These are phyloP conservation scores for Tulasnella sp. DNA, from an alignment of 768 basidiomycete species.

Conservation along the genomic window DNA sequence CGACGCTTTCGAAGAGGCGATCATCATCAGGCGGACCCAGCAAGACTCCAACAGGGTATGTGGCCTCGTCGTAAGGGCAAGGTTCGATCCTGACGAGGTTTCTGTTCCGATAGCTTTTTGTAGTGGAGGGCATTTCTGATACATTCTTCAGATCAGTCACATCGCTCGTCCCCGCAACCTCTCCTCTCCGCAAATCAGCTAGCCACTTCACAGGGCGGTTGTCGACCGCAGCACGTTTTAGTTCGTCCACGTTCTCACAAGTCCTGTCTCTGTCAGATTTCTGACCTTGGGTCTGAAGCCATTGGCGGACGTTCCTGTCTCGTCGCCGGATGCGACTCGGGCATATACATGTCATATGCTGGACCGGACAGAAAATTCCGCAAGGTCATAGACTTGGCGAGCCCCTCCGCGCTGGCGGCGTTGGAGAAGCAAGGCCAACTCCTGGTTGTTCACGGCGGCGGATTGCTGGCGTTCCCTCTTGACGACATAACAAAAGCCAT, in stretches of 20 bases:
- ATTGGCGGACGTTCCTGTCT: slow-evolving; percentile 54
- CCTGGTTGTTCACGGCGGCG: slow-evolving; percentile 57
- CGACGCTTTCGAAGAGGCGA: slow-evolving; percentile 55
- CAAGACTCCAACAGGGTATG: slow-evolving; percentile 72
- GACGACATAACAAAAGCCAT: slow-evolving; percentile 63
- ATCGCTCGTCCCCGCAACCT: slow-evolving; percentile 37
- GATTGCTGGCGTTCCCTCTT: slow-evolving; percentile 63
- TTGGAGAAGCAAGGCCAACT: slow-evolving; percentile 63
- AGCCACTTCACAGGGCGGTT: slow-evolving; percentile 56
- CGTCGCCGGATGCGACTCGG: slow-evolving; percentile 62
- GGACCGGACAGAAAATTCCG: slow-evolving; percentile 46
- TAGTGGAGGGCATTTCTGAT: slow-evolving; percentile 56
- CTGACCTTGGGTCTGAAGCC: slow-evolving; percentile 39
- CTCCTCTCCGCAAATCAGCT: slow-evolving; percentile 30
- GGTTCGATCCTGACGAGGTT: background rate
- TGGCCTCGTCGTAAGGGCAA: slow-evolving; percentile 12
- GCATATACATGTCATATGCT: slow-evolving; percentile 61
- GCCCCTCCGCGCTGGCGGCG: slow-evolving; percentile 54
- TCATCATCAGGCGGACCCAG: slow-evolving; percentile 58
- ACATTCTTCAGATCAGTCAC: slow-evolving; percentile 56
- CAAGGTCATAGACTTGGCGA: slow-evolving; percentile 50
- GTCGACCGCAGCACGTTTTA: slow-evolving; percentile 57
- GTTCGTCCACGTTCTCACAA: slow-evolving; percentile 43
- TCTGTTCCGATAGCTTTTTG: slow-evolving; percentile 57
- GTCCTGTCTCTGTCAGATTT: background rate